Evolutionary conservation across 345 rosid species (phyloP), one percentile per base, ranked within the genome.

Genomic region (Ricinus communis): DNA sequence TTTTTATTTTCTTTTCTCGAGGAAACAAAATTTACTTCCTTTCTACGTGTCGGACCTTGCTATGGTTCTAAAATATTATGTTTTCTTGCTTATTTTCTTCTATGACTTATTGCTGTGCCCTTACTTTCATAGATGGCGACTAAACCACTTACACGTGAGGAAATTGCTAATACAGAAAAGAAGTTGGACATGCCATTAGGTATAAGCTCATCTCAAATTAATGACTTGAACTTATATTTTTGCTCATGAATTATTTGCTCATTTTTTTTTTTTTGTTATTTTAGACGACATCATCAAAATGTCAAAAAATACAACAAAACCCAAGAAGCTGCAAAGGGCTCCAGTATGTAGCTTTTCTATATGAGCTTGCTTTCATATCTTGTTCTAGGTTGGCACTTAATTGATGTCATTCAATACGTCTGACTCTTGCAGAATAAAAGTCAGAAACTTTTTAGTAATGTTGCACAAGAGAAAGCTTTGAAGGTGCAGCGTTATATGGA

Each of bases 171-270:
- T 65, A 89, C 97, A 0, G 96, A 93, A 69, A 93, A 87, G 90
- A 91, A 93, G 72, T 72, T 93, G 88, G 90, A 85, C 74, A 93
- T 93, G 98, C 77, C 98, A 38, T 75, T 93, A 72, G 97, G 97
- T 93, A 71, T 24, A 38, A 4, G 77, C 47, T 56, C 27, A 36
- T 56, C 22, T 46, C 36, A 7, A 1, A 55, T 50, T 67, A 53
- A 28, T 66, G 65, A 41, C 49, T 56, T 30, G 25, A 27, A 21
- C 16, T 40, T 21, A 27, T 38, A 69, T 50, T 19, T 30, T 52
- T 27, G 41, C 5, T 15, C 49, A 15, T 50, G 24, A 33, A 59
- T 52, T 60, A 60, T 13, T 66, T 74, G 38, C 59, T 69, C 13
- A 63, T 70, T 47, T 70, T 5, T 58, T 57, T 59, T 40, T 27